phyloP scores from a whole-genome alignment of 2,329 filamentous ascomycete genomes.

The Dothidotthia symphoricarpi region DNA sequence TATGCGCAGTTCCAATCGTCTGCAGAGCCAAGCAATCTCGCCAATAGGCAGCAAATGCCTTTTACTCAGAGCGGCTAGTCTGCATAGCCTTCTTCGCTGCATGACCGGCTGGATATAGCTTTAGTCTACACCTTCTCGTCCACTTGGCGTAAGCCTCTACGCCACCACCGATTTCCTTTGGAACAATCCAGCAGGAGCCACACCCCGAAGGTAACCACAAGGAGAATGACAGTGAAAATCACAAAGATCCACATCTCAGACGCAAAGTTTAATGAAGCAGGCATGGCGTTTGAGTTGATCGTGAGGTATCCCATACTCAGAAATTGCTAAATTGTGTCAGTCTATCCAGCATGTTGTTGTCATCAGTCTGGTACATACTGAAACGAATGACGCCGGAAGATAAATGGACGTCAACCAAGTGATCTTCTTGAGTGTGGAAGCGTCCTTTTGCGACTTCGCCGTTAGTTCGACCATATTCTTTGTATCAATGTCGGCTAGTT shows the following conservation, averaged over 20 bases:
- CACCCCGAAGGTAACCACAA: slow-evolving; percentile 5
- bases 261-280: slow-evolving; percentile 4
- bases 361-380: background rate
- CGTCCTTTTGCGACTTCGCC: slow-evolving; percentile 9
- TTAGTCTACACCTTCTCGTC: slow-evolving; percentile 1
- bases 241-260: slow-evolving; percentile 10
- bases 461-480: slow-evolving; percentile 11
- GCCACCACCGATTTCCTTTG: background rate
- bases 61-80: background rate
- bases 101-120: background rate
- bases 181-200: slow-evolving; percentile 5
- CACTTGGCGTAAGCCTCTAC: background rate
- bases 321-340: slow-evolving; percentile 6
- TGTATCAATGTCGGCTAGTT: slow-evolving; percentile 7
- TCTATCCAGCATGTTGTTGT: background rate
- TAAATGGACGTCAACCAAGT: slow-evolving; percentile 12
- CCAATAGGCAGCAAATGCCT: background rate
- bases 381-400: slow-evolving; percentile 13
- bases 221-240: slow-evolving; percentile 4
- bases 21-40: background rate
- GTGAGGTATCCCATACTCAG: slow-evolving; percentile 11
- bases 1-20: too few relatives aligned
- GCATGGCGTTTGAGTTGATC: slow-evolving; percentile 2
- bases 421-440: slow-evolving; percentile 12
- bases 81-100: background rate